Evolutionary conservation across 2,329 filamentous ascomycete genomes (phyloP).

Genomic region (Phialocephala subalpina): DNA sequence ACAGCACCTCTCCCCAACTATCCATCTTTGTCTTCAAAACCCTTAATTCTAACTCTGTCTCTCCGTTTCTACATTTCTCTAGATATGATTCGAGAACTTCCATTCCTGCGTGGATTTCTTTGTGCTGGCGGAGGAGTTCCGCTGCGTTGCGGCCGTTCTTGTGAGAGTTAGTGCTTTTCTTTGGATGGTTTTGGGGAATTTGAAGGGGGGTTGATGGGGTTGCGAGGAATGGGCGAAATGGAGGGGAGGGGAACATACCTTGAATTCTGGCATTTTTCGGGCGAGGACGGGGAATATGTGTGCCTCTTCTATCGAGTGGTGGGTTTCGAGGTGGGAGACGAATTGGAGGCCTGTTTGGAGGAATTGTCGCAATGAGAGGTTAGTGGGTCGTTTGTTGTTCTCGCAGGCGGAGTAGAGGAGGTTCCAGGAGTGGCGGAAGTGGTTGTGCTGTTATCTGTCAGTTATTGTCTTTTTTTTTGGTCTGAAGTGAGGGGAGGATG

Average conservation of each 20-base stretch:
- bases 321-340: slow-evolving; percentile 71
- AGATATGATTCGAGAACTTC: slow-evolving; percentile 74
- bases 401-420: slow-evolving; percentile 72
- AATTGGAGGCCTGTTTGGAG: slow-evolving; percentile 74
- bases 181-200: no score
- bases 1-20: slow-evolving; percentile 78
- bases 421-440: slow-evolving; percentile 80
- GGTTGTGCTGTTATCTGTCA: slow-evolving; percentile 65
- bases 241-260: no score
- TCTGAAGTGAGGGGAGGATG: background rate
- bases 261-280: slow-evolving; percentile 80
- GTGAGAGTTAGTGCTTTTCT: no score
- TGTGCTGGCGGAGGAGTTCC: slow-evolving; percentile 77
- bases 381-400: slow-evolving; percentile 63
- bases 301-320: slow-evolving; percentile 85
- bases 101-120: slow-evolving; percentile 79
- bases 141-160: slow-evolving; percentile 56
- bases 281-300: slow-evolving; percentile 84
- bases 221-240: no score
- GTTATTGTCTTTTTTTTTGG: background rate
- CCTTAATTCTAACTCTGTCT: slow-evolving; percentile 62
- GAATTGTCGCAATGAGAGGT: slow-evolving; percentile 74
- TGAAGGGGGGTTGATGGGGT: no score
- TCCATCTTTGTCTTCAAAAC: slow-evolving; percentile 79
- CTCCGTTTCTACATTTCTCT: slow-evolving; percentile 64